Percentiles rank a stretch among this genome's conserved stretches.
phyloP scores from a whole-genome alignment of 2,329 filamentous ascomycete species.

The Alternaria longipes region DNA sequence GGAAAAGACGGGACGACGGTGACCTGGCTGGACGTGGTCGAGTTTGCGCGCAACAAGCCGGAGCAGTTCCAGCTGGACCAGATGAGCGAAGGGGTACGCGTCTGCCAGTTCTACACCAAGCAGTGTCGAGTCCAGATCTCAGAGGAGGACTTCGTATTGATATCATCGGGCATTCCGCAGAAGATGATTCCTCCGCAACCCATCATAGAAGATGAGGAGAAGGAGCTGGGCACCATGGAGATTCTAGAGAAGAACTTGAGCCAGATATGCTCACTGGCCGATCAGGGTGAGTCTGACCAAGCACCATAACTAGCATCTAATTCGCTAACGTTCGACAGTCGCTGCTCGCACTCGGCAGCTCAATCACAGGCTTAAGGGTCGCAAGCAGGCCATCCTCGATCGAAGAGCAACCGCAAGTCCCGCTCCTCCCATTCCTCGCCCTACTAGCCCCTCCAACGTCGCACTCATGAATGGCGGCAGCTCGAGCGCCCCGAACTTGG shows the following conservation, averaged over 20 bases:
- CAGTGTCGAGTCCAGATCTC: constrained; percentile 84
- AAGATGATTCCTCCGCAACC: constrained; percentile 83
- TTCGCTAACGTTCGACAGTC: constrained; percentile 54
- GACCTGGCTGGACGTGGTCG: constrained; percentile 86
- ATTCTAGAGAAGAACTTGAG: constrained; percentile 82
- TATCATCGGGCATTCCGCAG: constrained; percentile 82
- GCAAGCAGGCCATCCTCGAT: constrained; percentile 75
- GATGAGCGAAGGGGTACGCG: constrained; percentile 71
- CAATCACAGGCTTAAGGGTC: constrained; percentile 80
- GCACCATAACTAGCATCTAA: background rate
- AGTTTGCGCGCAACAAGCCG: constrained; percentile 82
- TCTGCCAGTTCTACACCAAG: constrained; percentile 84
- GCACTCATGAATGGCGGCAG: constrained; percentile 54
- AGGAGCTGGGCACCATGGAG: constrained; percentile 83
- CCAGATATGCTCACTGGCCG: constrained; percentile 80
- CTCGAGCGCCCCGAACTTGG: constrained; percentile 22
- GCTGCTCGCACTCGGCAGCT: constrained; percentile 78
- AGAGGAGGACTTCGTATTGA: constrained; percentile 87
- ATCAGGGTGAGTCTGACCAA: constrained; percentile 66
- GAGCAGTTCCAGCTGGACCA: constrained; percentile 78
- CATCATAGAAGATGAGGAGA: constrained; percentile 84
- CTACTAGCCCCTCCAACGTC: constrained; percentile 53
- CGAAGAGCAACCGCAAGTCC: constrained; percentile 64
- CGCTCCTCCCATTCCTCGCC: constrained; percentile 41
- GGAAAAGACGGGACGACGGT: constrained; percentile 69